Evolutionary conservation across 2,329 filamentous ascomycete species (phyloP).

Genomic region (Coniochaeta sp.): DNA sequence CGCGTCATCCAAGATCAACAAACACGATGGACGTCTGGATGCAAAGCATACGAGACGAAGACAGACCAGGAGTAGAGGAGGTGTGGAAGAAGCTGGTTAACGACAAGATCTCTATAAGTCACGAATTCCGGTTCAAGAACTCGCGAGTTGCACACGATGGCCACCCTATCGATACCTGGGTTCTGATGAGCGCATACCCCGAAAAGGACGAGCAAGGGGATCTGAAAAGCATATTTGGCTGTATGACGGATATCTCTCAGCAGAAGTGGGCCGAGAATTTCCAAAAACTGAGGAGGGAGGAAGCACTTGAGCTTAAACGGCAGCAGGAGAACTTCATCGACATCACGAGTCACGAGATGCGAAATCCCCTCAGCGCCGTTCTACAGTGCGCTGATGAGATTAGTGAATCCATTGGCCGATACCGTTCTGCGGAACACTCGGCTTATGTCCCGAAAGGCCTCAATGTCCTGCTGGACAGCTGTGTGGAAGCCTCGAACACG

Average conservation of each 20-base stretch:
- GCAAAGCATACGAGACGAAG: conserved; percentile 61
- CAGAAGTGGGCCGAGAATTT: conserved; percentile 81
- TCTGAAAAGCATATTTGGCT: conserved; percentile 70
- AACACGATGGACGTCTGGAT: conserved; percentile 61
- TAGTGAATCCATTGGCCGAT: conserved; percentile 36
- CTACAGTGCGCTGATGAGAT: conserved; percentile 74
- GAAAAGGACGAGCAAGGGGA: conserved; percentile 57
- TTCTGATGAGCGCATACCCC: conserved; percentile 67
- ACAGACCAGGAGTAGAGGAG: conserved; percentile 47
- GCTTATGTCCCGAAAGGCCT: conserved; percentile 27
- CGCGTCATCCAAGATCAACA: conserved; percentile 53
- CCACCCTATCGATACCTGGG: conserved; percentile 63
- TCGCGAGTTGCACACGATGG: conserved; percentile 53
- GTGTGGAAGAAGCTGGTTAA: conserved; percentile 57
- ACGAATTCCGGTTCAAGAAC: conserved; percentile 70
- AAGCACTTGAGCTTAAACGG: conserved; percentile 72
- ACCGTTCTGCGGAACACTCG: conserved; percentile 22
- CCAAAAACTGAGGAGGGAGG: conserved; percentile 69
- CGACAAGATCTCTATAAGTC: conserved; percentile 56
- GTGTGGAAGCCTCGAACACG: conserved; percentile 71
- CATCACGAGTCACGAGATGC: conserved; percentile 69
- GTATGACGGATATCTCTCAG: conserved; percentile 76
- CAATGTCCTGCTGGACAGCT: conserved; percentile 41
- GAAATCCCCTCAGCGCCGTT: conserved; percentile 68
- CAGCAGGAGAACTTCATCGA: conserved; percentile 68